Percentiles rank a stretch among this genome's conserved stretches.
Evolutionary conservation across 2,329 filamentous ascomycete genomes (phyloP).

Genomic region (Paraphoma chrysanthemicola): DNA sequence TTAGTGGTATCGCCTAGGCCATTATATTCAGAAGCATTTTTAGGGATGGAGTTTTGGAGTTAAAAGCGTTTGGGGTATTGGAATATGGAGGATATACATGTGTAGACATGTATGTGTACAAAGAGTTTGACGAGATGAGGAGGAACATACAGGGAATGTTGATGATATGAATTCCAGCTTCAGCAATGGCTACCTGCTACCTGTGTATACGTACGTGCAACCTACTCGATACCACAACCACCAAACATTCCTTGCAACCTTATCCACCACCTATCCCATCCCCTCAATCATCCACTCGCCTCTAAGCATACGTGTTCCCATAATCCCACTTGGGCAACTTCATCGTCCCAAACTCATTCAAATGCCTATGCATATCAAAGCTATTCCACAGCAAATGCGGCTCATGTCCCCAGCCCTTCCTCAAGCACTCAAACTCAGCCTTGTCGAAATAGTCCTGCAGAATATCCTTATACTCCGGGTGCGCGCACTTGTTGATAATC

Average conservation of each 20-base stretch:
- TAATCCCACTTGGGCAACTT: conserved; percentile 73
- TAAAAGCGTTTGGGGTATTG: not conserved
- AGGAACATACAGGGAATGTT: no score
- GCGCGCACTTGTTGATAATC: conserved; percentile 86
- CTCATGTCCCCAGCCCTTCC: conserved; percentile 89
- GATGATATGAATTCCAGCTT: no score
- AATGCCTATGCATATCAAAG: conserved; percentile 88
- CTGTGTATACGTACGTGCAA: not conserved
- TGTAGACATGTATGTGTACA: not conserved
- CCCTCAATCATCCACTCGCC: not conserved
- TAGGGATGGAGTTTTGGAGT: conserved; percentile 2
- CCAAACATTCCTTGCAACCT: not conserved
- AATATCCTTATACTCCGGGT: conserved; percentile 85
- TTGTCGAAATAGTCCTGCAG: conserved; percentile 82
- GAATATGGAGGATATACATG: not conserved
- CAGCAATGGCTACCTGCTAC: not conserved
- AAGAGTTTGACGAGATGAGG: not conserved
- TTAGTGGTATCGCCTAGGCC: conserved; percentile 44
- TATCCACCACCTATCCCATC: not conserved
- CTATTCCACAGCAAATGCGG: conserved; percentile 85
- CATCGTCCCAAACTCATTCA: conserved; percentile 86
- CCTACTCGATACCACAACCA: no score
- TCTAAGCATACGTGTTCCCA: conserved; percentile 13
- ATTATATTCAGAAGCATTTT: conserved; percentile 1
- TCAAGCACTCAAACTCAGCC: conserved; percentile 84